phyloP scores from a whole-genome alignment of 2,329 filamentous ascomycete species.

The Septoria linicola region DNA sequence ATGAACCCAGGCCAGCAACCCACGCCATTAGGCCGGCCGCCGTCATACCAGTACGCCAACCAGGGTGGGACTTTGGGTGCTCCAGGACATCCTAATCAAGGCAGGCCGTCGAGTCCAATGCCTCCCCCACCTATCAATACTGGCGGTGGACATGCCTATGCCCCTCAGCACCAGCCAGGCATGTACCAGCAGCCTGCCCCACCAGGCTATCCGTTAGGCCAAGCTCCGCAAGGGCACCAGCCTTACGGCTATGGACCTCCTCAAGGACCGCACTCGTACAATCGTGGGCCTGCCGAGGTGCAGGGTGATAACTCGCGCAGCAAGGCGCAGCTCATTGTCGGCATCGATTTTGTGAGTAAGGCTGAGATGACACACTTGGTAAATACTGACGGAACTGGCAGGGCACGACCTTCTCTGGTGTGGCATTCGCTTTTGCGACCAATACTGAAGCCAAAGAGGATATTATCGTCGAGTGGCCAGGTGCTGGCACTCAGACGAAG shows the following conservation, averaged over 20 bases:
- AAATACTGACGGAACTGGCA: conserved; percentile 41
- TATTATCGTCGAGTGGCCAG: conserved; percentile 98
- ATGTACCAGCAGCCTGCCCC: conserved; percentile 42
- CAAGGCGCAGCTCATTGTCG: conserved; percentile 96
- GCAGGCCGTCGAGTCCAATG: conserved; percentile 49
- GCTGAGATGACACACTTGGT: background rate
- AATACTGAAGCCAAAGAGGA: conserved; percentile 98
- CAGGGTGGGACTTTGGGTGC: conserved; percentile 41
- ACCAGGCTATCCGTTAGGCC: conserved; percentile 42
- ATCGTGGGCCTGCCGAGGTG: conserved; percentile 58
- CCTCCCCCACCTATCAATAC: conserved; percentile 48
- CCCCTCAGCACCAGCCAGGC: conserved; percentile 44
- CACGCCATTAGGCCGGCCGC: conserved; percentile 59
- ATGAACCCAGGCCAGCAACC: conserved; percentile 49
- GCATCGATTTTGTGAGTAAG: conserved; percentile 87
- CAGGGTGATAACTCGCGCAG: conserved; percentile 77
- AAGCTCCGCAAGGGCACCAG: conserved; percentile 30
- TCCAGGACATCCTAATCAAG: conserved; percentile 44
- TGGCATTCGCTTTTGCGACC: conserved; percentile 88
- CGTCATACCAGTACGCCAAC: conserved; percentile 61
- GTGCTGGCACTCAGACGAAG: conserved; percentile 94
- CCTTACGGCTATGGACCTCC: conserved; percentile 24
- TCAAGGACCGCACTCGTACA: conserved; percentile 21
- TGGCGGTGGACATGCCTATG: conserved; percentile 51
- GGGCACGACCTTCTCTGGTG: conserved; percentile 97